Evolutionary conservation across 2,329 filamentous ascomycete genomes (phyloP).

Genomic region (Colletotrichum sp.): DNA sequence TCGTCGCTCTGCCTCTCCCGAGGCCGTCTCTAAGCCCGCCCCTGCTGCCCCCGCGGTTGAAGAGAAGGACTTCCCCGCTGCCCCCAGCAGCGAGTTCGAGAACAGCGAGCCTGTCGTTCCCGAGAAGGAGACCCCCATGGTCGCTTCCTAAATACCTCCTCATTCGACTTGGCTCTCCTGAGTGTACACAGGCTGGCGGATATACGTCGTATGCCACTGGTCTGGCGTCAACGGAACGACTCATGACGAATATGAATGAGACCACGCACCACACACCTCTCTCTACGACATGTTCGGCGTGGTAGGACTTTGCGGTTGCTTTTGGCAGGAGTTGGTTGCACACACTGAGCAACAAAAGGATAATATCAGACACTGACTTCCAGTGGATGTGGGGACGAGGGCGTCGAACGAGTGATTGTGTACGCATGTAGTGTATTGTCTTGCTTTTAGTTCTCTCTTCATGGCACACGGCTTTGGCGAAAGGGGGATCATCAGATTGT

Average conservation of each 20-base stretch:
- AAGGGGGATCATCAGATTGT: constrained; percentile 24
- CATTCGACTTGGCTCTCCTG: constrained; percentile 17
- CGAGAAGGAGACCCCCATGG: constrained; percentile 28
- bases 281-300: constrained; percentile 11
- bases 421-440: constrained; percentile 23
- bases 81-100: constrained; percentile 20
- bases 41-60: constrained; percentile 22
- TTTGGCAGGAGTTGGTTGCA: constrained; percentile 16
- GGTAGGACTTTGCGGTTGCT: constrained; percentile 10
- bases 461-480: constrained; percentile 21
- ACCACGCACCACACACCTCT: constrained; percentile 7
- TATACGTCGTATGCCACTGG: constrained; percentile 12
- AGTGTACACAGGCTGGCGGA: constrained; percentile 6
- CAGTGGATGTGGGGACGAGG: constrained; percentile 1
- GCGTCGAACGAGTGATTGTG: constrained; percentile 14
- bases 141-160: constrained; percentile 21
- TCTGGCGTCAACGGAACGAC: constrained; percentile 22
- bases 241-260: constrained; percentile 19
- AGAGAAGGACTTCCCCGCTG: constrained; percentile 26
- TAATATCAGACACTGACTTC: constrained; percentile 7
- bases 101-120: constrained; percentile 27
- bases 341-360: constrained; percentile 18
- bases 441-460: constrained; percentile 18
- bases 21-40: constrained; percentile 41
- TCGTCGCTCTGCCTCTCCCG: constrained; percentile 49